Base-by-base conservation (phyloP, 2,329 filamentous ascomycete species). In the Cladosporium sphaerospermum region DNA sequence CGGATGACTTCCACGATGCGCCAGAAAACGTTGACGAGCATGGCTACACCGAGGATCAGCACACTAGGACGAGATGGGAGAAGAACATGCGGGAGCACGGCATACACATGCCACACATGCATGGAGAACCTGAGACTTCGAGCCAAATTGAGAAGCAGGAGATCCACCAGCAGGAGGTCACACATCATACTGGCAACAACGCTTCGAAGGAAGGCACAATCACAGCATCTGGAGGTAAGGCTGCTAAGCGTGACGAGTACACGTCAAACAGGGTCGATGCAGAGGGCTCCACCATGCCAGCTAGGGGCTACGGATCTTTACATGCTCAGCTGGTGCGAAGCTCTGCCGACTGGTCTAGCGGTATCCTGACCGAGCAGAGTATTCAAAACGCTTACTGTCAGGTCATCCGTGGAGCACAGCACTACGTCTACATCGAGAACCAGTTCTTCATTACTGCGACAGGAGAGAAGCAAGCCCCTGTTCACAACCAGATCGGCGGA, bases 371-470 rank as follows among this genome's bases (percentile, higher is more conserved):
- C 0, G 90, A 95, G 56, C 85, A 89, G 61, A 90, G 85, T 46
- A 95, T 95, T 54, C 88, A 93, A 61, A 95, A 89, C 62, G 89
- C 90, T 0, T 95, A 95, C 67, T 78, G 77, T 54, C 89, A 96
- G 58, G 74, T 95, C 31, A 97, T 97, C 62, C 78, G 85, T 47
- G 89, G 88, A 48, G 92, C 92, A 0, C 75, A 96, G 70, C 92
- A 97, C 67, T 96, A 83, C 61, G 86, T 99, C 19, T 99, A 97
- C 73, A 96, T 99, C 56, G 93, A 99, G 69, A 97, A 97, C 64
- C 93, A 99, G 64, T 97, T 97, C 75, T 99, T 97, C 77, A 96
- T 95, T 66, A 95, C 90, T 1, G 88, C 93, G 0, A 97, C 92
- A 0, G 89, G 89, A 8, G 85, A 93, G n/a, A 72, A 96, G 34